Evolutionary conservation across 83 land plant genomes (phyloP).

Genomic region (Diphasiastrum complanatum): DNA sequence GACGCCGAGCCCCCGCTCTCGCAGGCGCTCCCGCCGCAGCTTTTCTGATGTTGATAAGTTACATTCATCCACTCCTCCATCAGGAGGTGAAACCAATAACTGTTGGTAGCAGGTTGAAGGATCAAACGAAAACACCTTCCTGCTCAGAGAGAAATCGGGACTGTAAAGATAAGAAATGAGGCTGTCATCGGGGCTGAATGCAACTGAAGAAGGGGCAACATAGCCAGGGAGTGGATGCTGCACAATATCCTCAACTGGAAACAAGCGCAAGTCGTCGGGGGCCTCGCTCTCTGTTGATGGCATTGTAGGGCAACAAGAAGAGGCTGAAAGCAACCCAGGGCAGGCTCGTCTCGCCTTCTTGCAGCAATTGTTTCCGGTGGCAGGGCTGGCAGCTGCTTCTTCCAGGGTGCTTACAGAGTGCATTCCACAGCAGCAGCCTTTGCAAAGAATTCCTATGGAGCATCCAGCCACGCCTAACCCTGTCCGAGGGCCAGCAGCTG

Average conservation of each 20-base stretch:
- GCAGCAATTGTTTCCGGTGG: neutral
- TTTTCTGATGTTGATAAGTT: constrained; percentile 80
- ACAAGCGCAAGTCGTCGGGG: constrained; percentile 41
- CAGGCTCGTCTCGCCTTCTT: constrained; percentile 25
- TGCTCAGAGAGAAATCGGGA: constrained; percentile 67
- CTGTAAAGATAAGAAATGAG: constrained; percentile 64
- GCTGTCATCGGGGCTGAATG: constrained; percentile 89
- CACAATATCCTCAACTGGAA: constrained; percentile 81
- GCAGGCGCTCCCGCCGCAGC: constrained; percentile 75
- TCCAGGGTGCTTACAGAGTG: constrained; percentile 24
- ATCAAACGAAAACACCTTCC: constrained; percentile 71
- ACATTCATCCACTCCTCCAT: constrained; percentile 79
- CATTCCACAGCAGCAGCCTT: constrained; percentile 36
- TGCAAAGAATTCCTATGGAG: constrained; percentile 12
- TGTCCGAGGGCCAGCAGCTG: no score
- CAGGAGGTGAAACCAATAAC: constrained; percentile 73
- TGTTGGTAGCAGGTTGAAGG: constrained; percentile 42
- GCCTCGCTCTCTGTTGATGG: constrained; percentile 40
- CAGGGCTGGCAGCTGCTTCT: constrained; percentile 7
- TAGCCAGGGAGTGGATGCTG: constrained; percentile 85
- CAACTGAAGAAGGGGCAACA: constrained; percentile 60
- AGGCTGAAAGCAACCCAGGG: constrained; percentile 23
- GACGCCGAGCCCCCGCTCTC: constrained; percentile 91
- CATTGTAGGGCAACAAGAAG: constrained; percentile 32
- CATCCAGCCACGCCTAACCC: neutral